Conservation (phyloP, 305 asterid species). For the Ilex paraguariensis region DNA sequence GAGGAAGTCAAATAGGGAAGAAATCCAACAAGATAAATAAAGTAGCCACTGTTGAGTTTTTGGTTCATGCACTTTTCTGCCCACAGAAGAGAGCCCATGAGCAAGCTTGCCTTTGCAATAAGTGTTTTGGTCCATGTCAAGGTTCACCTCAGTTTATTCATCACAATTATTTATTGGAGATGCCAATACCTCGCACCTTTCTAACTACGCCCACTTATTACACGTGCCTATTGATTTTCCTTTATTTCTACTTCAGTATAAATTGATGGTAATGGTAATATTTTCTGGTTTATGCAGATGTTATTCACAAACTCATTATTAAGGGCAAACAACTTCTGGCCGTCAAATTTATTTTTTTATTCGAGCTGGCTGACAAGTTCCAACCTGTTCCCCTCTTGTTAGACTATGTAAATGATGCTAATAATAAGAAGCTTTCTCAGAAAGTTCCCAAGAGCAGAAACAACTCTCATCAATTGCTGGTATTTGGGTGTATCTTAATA, state of each 20-base stretch:
- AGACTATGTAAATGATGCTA: conserved; percentile 36
- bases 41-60: no score
- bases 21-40: no score
- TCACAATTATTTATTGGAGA: not conserved
- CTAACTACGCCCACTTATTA: not conserved
- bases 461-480: conserved; percentile 40
- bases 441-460: conserved; percentile 39
- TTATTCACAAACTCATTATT: conserved; percentile 46
- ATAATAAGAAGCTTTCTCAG: conserved; percentile 35
- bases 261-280: conserved; percentile 12
- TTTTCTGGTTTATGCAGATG: conserved; percentile 33
- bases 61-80: no score
- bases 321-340: conserved; percentile 52
- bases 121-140: no score
- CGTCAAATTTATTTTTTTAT: conserved; percentile 55
- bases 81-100: no score
- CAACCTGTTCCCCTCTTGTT: conserved; percentile 60
- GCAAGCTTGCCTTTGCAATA: no score
- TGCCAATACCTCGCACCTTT: not conserved
- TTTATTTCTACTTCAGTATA: conserved; percentile 3
- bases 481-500: conserved; percentile 11
- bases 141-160: not conserved
- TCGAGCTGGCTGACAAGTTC: conserved; percentile 48
- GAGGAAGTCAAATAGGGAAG: no score
- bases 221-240: conserved; percentile 7